phyloP scores from a whole-genome alignment of 768 basidiomycete genomes.

The Collybia nuda region DNA sequence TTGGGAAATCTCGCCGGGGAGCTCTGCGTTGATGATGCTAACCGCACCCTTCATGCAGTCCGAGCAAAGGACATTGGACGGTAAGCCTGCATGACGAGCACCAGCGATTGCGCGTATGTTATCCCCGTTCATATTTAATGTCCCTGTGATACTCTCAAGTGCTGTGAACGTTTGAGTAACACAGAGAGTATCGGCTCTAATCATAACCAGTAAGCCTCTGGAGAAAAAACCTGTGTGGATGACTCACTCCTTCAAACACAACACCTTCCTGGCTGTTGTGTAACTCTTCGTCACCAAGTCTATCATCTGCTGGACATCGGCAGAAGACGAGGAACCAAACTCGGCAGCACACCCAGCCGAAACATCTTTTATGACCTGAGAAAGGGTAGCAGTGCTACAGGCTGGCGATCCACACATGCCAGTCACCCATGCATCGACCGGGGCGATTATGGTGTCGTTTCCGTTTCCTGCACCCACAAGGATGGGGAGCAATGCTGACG shows the following conservation, averaged over 20 bases:
- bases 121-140: slow-evolving; percentile 23
- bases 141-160: slow-evolving; percentile 39
- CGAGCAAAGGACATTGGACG: slow-evolving; percentile 38
- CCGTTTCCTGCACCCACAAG: slow-evolving; percentile 19
- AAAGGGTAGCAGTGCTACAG: slow-evolving; percentile 52
- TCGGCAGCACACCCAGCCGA: slow-evolving; percentile 45
- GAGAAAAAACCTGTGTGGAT: neutral
- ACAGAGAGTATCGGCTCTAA: slow-evolving; percentile 39
- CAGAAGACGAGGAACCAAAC: slow-evolving; percentile 17
- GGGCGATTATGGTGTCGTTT: slow-evolving; percentile 32
- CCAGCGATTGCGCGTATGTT: slow-evolving; percentile 22
- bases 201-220: neutral
- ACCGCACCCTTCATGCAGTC: slow-evolving; percentile 47
- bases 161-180: slow-evolving; percentile 47
- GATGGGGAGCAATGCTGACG: slow-evolving; percentile 27
- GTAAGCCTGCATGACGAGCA: slow-evolving; percentile 22
- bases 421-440: slow-evolving; percentile 50
- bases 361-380: slow-evolving; percentile 42
- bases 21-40: slow-evolving; percentile 26
- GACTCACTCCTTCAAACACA: slow-evolving; percentile 58
- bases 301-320: slow-evolving; percentile 18
- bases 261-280: slow-evolving; percentile 44
- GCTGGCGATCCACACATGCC: slow-evolving; percentile 45
- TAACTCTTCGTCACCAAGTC: slow-evolving; percentile 41
- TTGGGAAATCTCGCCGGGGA: slow-evolving; percentile 28